Conservation (phyloP, 75 land plant genomes). For the Selaginella moellendorffii region DNA sequence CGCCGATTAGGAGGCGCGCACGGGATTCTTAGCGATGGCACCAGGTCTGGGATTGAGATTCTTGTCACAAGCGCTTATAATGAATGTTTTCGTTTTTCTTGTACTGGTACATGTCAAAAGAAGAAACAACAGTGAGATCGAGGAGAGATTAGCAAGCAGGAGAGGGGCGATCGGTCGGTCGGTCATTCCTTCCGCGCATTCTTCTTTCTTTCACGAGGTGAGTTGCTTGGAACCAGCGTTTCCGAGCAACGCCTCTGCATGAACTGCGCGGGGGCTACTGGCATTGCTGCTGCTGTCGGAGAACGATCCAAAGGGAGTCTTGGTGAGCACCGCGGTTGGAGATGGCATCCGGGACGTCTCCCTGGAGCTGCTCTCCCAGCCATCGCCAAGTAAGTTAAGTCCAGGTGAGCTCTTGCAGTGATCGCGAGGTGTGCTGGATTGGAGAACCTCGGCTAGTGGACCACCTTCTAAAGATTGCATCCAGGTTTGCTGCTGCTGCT, state of each 20-base stretch:
- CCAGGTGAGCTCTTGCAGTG: conserved; percentile 9
- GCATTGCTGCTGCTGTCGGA: conserved; percentile 35
- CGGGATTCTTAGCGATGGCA: no score
- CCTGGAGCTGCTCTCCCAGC: conserved; percentile 21
- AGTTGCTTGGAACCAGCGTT: background rate
- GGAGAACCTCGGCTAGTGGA: conserved; percentile 69
- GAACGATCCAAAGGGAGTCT: conserved; percentile 17
- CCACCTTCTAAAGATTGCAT: conserved; percentile 51
- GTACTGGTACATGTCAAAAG: background rate
- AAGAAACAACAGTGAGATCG: no score
- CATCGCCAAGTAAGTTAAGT: conserved; percentile 26
- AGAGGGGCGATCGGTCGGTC: no score
- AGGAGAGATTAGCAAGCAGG: no score
- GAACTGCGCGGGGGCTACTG: conserved; percentile 16
- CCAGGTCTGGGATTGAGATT: no score
- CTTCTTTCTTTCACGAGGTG: no score
- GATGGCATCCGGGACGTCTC: conserved; percentile 21
- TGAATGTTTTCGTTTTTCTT: background rate
- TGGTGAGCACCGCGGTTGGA: conserved; percentile 45
- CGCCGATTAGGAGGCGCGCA: no score
- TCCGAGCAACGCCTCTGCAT: background rate
- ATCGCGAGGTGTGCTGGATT: conserved; percentile 12
- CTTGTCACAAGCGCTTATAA: no score
- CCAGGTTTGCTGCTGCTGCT: conserved; percentile 3
- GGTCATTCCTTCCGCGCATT: no score